Base-by-base conservation (phyloP, 208 protist genomes). In the Naegleria gruberi region DNA sequence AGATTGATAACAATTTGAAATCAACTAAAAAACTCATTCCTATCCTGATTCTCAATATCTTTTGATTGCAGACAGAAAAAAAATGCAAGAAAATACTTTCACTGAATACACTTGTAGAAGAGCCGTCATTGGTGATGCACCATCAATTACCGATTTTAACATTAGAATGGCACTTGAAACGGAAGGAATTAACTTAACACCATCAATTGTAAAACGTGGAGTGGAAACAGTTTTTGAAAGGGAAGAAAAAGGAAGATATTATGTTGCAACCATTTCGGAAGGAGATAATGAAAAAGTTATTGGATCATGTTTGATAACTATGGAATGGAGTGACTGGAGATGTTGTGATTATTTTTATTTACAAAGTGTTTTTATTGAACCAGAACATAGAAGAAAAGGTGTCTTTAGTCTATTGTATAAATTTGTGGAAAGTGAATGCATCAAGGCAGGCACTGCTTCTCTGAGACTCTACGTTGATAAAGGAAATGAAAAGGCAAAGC, bases 311-410 rank as follows among this genome's bases (percentile, higher is more conserved):
- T 42, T 86, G 41, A 44, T 86, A 0, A 86, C 82, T 15, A 37
- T 23, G 43, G 82, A 86, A 40, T 86, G 82, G 82, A 46, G 41
- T n/a, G 82, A 86, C 19, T 86, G 82, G 82, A 46, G 42, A 10
- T 86, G 82, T 40, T 30, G 4, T 30, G 23, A 86, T 46, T 86
- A 86, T 86, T 86, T 30, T 30, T 86, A 44, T 10, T 45, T 86
- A 15, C 82, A 86, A 46, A 47, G 42, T 86, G 41, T 86, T 1
- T 86, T 30, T 46, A 40, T 86, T 42, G 19, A 1, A 23, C 34
- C 34, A 30, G 82, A 86, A 10, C 42, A 46, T 30, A 42, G 82
- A 8, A 86, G 82, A 30, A 42, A 30, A 86, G 43, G 43, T 8
- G 34, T 86, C 17, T 86, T 86, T 37, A 47, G 7, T 26, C 19